Conservation (phyloP, 139 green algal genomes). For the Volvox africanus region DNA sequence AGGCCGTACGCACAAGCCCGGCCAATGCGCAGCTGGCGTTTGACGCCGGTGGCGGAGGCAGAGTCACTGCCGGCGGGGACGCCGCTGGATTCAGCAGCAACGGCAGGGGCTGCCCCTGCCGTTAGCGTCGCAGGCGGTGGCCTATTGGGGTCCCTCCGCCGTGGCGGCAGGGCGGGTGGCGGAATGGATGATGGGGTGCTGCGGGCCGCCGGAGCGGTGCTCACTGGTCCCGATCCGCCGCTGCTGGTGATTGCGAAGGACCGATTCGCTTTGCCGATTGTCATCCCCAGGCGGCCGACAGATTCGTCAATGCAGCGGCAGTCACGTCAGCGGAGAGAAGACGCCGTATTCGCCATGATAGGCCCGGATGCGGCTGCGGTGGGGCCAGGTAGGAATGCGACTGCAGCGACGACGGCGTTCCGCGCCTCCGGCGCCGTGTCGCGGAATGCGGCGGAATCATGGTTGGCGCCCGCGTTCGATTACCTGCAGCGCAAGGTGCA, state of each 20-base stretch:
- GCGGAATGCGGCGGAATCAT: constrained; percentile 5
- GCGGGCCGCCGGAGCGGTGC: neutral
- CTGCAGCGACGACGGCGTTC: neutral
- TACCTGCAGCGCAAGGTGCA: constrained; percentile 14
- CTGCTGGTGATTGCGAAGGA: neutral
- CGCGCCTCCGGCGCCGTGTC: neutral
- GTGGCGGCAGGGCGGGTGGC: neutral
- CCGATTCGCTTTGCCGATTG: neutral
- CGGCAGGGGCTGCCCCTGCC: neutral
- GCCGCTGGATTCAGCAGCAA: neutral
- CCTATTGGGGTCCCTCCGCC: neutral
- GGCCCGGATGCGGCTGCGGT: neutral
- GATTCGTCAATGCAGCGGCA: neutral
- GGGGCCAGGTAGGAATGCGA: neutral
- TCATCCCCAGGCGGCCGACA: constrained; percentile 5
- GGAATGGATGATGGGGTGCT: no score
- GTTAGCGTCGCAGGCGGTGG: neutral
- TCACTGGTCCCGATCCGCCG: neutral
- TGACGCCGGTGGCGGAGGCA: neutral
- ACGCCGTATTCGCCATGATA: neutral
- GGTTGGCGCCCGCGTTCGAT: constrained; percentile 27
- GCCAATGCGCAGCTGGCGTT: constrained; percentile 27
- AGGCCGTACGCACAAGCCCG: neutral
- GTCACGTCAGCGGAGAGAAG: neutral
- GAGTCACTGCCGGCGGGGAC: neutral